These are phyloP conservation scores for Ophiocordyceps sinensis DNA, from an alignment of 2,329 filamentous ascomycete genomes.

Conservation along the genomic window DNA sequence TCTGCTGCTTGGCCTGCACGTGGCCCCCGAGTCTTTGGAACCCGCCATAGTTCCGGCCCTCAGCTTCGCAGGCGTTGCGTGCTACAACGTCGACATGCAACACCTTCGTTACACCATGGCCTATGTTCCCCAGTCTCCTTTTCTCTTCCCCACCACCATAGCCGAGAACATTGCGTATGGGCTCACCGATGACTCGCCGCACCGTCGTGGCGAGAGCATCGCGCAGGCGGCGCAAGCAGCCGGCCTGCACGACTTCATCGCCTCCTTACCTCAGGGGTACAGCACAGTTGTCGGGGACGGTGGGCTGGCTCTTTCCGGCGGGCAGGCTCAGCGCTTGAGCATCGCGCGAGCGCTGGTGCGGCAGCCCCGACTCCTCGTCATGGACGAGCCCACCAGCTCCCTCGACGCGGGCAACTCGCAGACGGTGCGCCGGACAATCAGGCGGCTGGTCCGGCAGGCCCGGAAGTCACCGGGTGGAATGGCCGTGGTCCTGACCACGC, in stretches of 20 bases:
- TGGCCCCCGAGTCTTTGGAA: constrained; percentile 13
- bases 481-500: constrained; percentile 70
- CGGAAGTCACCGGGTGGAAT: constrained; percentile 21
- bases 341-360: constrained; percentile 69
- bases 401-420: constrained; percentile 57
- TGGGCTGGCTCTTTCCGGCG: constrained; percentile 59
- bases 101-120: constrained; percentile 47
- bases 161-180: constrained; percentile 76
- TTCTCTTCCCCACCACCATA: constrained; percentile 65
- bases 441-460: constrained; percentile 26
- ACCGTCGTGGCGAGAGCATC: constrained; percentile 30
- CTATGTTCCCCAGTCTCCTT: constrained; percentile 56
- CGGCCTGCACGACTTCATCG: constrained; percentile 64
- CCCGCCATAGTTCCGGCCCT: constrained; percentile 20
- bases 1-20: constrained; percentile 59
- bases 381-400: constrained; percentile 79
- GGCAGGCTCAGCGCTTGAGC: constrained; percentile 67
- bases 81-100: constrained; percentile 42
- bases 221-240: constrained; percentile 38
- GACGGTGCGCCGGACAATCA: constrained; percentile 48
- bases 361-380: constrained; percentile 54
- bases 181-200: constrained; percentile 37
- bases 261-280: constrained; percentile 44
- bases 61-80: constrained; percentile 42
- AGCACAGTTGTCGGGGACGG: constrained; percentile 64